Base-by-base conservation (phyloP, 148 eudicot species). In the Spergularia bocconei region DNA sequence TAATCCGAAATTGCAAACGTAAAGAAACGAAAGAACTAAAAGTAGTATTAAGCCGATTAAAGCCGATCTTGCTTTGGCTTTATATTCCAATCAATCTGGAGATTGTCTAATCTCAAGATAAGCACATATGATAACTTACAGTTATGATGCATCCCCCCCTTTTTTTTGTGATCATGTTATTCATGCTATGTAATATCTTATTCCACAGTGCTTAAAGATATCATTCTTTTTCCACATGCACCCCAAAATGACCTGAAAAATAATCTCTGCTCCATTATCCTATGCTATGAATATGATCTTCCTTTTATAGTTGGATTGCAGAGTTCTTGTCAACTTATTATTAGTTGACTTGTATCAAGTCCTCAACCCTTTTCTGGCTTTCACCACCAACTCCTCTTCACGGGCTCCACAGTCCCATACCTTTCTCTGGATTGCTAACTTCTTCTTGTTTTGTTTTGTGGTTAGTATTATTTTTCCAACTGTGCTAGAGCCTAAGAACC, bases 281-380 rank as follows among this genome's bases (percentile, higher is more conserved):
- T 5, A 38, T 16, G 4, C 25, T 62, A 3, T 62, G 38, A 13
- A 29, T 29, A 29, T 29, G 36, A 29, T 29, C 36, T 44, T 44
- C 10, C 10, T 6, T 44, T 44, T 44, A 4, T 44, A 0, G 7
- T 44, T 44, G 48, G 48, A 9, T 44, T 44, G 48, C 48, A 6
- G 48, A 44, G 10, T 44, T 66, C 69, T 10, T 5, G 36, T 67
- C 70, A 44, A 67, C 70, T 67, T 6, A 44, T 41, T 17, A n/a
- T 47, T 11, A 0, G 70, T 67, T 67, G 70, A 67, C 70, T 67
- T 67, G 51, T 19, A 67, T 11, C 29, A 67, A 67, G 55, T 47
- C 70, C 12, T 65, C 51, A 16, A 15, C 1, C 69, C 19, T n/a
- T n/a, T 44, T 44, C 48, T 17, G 10, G 61, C 61, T 65, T 65